phyloP scores from a whole-genome alignment of 1,139 yeast genomes.

The Saccharomyces hybrid region DNA sequence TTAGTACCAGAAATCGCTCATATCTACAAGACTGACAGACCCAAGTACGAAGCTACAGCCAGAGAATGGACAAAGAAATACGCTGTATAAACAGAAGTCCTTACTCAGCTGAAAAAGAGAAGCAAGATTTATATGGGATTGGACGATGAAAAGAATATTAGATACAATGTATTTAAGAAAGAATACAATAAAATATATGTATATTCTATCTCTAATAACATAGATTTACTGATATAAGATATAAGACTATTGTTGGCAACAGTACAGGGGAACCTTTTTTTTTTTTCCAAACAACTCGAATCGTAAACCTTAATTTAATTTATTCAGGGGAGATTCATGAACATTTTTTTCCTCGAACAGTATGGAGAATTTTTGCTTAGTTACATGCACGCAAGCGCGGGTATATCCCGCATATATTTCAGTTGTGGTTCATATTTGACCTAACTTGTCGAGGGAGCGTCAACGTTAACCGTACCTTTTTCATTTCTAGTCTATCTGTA shows the following conservation, averaged over 20 bases:
- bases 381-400: not conserved
- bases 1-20: slow-evolving; percentile 98
- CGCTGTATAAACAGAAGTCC: slow-evolving; percentile 54
- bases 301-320: not conserved
- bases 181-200: not conserved
- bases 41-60: slow-evolving; percentile 94
- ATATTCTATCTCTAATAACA: not conserved
- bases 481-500: not conserved
- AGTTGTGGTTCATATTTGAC: not conserved
- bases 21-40: slow-evolving; percentile 88
- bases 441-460: not conserved
- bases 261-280: not conserved
- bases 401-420: not conserved
- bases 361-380: not conserved
- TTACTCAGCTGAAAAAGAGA: not conserved
- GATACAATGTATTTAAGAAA: not conserved
- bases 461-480: not conserved
- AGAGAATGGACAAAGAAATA: slow-evolving; percentile 98
- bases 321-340: not conserved
- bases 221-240: not conserved
- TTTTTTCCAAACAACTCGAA: not conserved
- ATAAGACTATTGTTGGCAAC: not conserved
- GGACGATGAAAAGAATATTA: not conserved
- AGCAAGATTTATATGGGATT: not conserved
- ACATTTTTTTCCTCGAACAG: not conserved